Evolutionary conservation across 1,139 yeast species (phyloP).

Genomic region (Debaryomyces fabryi): DNA sequence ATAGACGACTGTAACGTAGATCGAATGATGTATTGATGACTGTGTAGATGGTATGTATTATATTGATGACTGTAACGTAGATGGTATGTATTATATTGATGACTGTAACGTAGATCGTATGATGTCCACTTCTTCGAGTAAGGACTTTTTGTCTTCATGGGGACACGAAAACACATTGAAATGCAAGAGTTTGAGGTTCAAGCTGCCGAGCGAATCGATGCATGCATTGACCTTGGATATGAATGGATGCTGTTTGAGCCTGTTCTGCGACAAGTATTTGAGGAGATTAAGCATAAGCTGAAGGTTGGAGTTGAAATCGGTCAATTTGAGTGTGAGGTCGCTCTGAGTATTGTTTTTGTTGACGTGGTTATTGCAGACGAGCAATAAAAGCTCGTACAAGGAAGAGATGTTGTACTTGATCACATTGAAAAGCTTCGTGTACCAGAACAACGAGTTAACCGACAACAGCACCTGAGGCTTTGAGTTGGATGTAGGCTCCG

Average conservation of each 20-base stretch:
- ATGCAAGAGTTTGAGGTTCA: slow-evolving; percentile 9
- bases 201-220: slow-evolving; percentile 4
- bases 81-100: background rate
- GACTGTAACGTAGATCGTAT: background rate
- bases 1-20: background rate
- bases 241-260: background rate
- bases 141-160: slow-evolving; percentile 7
- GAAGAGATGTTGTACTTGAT: slow-evolving; percentile 33
- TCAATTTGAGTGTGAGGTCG: slow-evolving; percentile 20
- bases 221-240: slow-evolving; percentile 2
- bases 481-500: slow-evolving; percentile 18
- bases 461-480: slow-evolving; percentile 17
- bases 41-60: no score
- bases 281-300: slow-evolving; percentile 33
- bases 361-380: background rate
- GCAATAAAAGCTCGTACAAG: slow-evolving; percentile 20
- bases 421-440: slow-evolving; percentile 39
- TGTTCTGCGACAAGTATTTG: slow-evolving; percentile 14
- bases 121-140: background rate
- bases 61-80: background rate
- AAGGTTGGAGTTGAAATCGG: slow-evolving; percentile 34
- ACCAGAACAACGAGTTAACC: slow-evolving; percentile 33
- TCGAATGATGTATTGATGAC: background rate
- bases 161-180: slow-evolving; percentile 8
- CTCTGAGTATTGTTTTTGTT: background rate